Percentiles rank a stretch among this genome's conserved stretches.
phyloP scores from a whole-genome alignment of 495 filamentous ascomycete genomes.

The Sordaria brevicollis region DNA sequence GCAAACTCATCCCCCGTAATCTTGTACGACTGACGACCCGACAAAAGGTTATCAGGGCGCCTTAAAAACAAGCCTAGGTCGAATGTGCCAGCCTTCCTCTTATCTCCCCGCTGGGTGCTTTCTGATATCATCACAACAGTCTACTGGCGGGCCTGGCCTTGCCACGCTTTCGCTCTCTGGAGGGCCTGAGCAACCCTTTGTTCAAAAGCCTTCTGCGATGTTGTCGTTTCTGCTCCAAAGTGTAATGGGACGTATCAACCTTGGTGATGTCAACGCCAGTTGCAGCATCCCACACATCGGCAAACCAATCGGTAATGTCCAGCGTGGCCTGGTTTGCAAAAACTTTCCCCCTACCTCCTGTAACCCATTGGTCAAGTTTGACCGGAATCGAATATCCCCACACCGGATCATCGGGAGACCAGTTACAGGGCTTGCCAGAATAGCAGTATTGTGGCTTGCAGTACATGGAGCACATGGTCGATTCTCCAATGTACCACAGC shows the following conservation, averaged over 20 bases:
- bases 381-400: slow-evolving; percentile 45
- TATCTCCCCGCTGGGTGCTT: neutral
- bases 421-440: slow-evolving; percentile 31
- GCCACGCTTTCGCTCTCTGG: slow-evolving; percentile 23
- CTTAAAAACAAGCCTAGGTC: neutral
- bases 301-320: slow-evolving; percentile 28
- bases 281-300: slow-evolving; percentile 30
- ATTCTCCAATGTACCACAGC: slow-evolving; percentile 50
- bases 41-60: neutral
- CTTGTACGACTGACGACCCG: neutral
- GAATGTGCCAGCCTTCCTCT: neutral
- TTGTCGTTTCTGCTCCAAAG: slow-evolving; percentile 21
- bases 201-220: slow-evolving; percentile 32
- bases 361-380: slow-evolving; percentile 45
- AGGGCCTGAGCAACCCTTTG: slow-evolving; percentile 22
- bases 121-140: neutral
- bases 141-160: slow-evolving; percentile 5
- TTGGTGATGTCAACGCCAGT: slow-evolving; percentile 28
- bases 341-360: slow-evolving; percentile 30
- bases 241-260: slow-evolving; percentile 20
- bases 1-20: neutral
- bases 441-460: slow-evolving; percentile 45
- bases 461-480: slow-evolving; percentile 49
- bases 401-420: slow-evolving; percentile 40
- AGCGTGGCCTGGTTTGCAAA: slow-evolving; percentile 18